Evolutionary conservation across 2,329 filamentous ascomycete genomes (phyloP).

Genomic region (Aspergillus japonicus): DNA sequence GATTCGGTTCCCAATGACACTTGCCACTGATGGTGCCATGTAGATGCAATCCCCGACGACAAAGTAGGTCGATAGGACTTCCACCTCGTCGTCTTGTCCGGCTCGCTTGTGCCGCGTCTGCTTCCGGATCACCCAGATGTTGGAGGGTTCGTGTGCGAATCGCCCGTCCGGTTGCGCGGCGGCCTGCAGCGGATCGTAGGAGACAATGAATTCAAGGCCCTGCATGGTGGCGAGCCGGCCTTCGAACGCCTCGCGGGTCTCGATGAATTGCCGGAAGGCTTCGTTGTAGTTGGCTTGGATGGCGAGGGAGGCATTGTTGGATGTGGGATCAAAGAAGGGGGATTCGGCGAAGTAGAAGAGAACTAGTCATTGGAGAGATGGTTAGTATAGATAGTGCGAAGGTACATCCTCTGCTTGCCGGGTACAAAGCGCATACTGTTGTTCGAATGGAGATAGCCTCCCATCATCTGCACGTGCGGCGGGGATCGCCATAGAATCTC

Average conservation of each 20-base stretch:
- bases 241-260: conserved; percentile 59
- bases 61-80: conserved; percentile 59
- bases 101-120: conserved; percentile 51
- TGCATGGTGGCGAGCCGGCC: conserved; percentile 52
- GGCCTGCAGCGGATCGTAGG: conserved; percentile 55
- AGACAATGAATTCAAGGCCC: conserved; percentile 61
- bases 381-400: conserved; percentile 1
- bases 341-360: conserved; percentile 63
- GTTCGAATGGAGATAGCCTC: conserved; percentile 46
- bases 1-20: conserved; percentile 56
- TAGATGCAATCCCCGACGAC: conserved; percentile 60
- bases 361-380: conserved; percentile 37
- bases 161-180: conserved; percentile 42
- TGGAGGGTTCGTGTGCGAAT: conserved; percentile 47
- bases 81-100: conserved; percentile 49
- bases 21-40: conserved; percentile 61
- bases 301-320: conserved; percentile 59
- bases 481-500: conserved; percentile 48
- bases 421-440: conserved; percentile 36
- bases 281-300: conserved; percentile 53
- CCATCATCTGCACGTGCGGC: conserved; percentile 48
- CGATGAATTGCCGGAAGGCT: conserved; percentile 50
- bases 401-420: not conserved
- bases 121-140: conserved; percentile 62
- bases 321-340: conserved; percentile 62